These are phyloP conservation scores for Lachancea quebecensis DNA, from an alignment of 805 yeast genomes.

Conservation along the genomic window DNA sequence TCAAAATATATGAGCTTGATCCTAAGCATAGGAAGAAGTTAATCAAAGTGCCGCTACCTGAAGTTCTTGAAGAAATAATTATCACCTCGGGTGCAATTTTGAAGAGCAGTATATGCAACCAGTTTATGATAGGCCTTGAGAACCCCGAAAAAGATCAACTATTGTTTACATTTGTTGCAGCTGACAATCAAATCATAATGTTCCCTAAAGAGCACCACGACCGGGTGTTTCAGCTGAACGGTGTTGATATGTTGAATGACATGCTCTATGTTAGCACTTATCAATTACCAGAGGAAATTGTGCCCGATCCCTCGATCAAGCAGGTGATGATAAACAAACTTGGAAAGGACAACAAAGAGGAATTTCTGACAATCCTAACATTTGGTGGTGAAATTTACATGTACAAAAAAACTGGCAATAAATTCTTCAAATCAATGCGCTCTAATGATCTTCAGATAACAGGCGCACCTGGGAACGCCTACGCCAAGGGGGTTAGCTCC, in stretches of 20 bases:
- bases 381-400: slow-evolving; percentile 73
- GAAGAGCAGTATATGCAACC: slow-evolving; percentile 41
- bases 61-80: slow-evolving; percentile 39
- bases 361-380: slow-evolving; percentile 63
- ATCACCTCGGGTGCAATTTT: slow-evolving; percentile 66
- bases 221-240: slow-evolving; percentile 33
- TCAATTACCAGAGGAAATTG: slow-evolving; percentile 31
- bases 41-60: slow-evolving; percentile 33
- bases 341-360: slow-evolving; percentile 57
- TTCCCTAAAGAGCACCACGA: slow-evolving; percentile 48
- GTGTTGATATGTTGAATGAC: slow-evolving; percentile 34
- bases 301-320: slow-evolving; percentile 69
- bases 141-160: slow-evolving; percentile 28
- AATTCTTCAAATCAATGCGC: slow-evolving; percentile 8
- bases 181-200: slow-evolving; percentile 64
- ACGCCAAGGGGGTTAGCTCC: slow-evolving; percentile 51
- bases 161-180: slow-evolving; percentile 61
- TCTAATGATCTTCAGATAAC: slow-evolving; percentile 41
- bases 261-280: slow-evolving; percentile 34
- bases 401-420: slow-evolving; percentile 46
- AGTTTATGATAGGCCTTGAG: slow-evolving; percentile 28
- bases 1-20: slow-evolving; percentile 47
- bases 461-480: slow-evolving; percentile 79
- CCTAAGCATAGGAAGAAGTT: slow-evolving; percentile 31
- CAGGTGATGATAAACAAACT: slow-evolving; percentile 56